Evolutionary conservation across 2,329 filamentous ascomycete species (phyloP), one percentile per base, ranked within the genome.

Genomic region (Myriosclerotinia curreyana): DNA sequence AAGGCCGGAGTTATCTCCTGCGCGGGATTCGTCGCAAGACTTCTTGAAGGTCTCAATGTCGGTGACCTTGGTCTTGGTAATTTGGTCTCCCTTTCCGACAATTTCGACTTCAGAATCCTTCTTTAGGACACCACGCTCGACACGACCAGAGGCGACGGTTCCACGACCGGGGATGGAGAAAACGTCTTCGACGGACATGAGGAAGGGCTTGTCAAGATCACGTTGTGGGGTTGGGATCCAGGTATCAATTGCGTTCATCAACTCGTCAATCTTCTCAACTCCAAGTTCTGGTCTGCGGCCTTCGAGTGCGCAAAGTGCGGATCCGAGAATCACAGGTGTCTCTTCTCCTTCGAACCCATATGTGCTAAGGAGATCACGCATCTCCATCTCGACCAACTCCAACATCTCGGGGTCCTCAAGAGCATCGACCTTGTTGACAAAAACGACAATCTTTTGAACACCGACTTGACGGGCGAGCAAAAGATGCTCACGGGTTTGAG

Each of bases 31-130:
- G 65, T 97, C 93, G 79, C 95, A 98, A 58, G 92, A 96, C 86
- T 99, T 99, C 86, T 98, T 97, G 86, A 99, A 99, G 70, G 94
- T 99, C 84, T 99, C 95, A 72, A 99, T 98, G 76, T 99, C 96
- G 75, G 95, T 99, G 70, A 99, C 94, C 85, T 97, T 98, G 79
- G 95, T 98, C 87, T 96, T 97, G 83, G 98, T 91, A 71, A 91
- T 81, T 53, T 87, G 84, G 64, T 80, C 79, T 71, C 88, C 87
- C 83, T 95, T 96, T 77, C 95, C 95, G 67, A 99, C 85, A 69
- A 99, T 86, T 83, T 99, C 95, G 71, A 99, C 87, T 76, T 99
- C 95, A 69, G 88, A 84, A 77, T 99, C 95, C 80, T 87, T 91
- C 90, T 96, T 98, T 75, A 99, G 82, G 65, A 86, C 79, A 82